A percentile compares a stretch with the other conserved stretches of the same genome.
These are phyloP conservation scores for Phytopythium sindhum DNA, from an alignment of 352 stramenopile species.

Conservation along the genomic window DNA sequence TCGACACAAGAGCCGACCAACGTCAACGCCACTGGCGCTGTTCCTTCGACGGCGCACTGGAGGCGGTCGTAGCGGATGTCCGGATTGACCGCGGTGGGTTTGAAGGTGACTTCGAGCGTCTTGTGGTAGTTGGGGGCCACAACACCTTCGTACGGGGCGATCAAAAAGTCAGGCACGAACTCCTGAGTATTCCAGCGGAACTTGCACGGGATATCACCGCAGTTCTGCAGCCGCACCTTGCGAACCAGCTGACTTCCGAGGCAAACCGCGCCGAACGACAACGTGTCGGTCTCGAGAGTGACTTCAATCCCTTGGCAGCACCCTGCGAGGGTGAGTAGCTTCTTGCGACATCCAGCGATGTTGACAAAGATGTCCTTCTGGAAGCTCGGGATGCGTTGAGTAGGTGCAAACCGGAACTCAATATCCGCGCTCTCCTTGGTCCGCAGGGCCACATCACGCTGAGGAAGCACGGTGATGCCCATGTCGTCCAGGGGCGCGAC, in stretches of 20 bases:
- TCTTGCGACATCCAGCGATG: conserved; percentile 63
- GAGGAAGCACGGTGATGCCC: conserved; percentile 66
- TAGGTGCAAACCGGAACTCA: conserved; percentile 71
- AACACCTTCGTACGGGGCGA: conserved; percentile 78
- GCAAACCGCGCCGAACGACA: conserved; percentile 90
- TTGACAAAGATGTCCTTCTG: conserved; percentile 59
- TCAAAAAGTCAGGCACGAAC: conserved; percentile 80
- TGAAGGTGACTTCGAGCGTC: conserved; percentile 89
- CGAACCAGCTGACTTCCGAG: conserved; percentile 80
- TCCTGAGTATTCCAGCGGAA: conserved; percentile 83
- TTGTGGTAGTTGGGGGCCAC: conserved; percentile 85
- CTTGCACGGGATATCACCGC: conserved; percentile 84
- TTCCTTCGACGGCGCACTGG: conserved; percentile 60
- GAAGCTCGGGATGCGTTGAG: conserved; percentile 58
- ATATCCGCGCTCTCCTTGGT: conserved; percentile 78
- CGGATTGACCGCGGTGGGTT: conserved; percentile 63
- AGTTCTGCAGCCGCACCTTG: conserved; percentile 88
- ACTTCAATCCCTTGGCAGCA: conserved; percentile 91
- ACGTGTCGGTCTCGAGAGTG: conserved; percentile 80
- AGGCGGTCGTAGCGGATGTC: conserved; percentile 89
- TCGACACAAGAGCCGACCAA: conserved; percentile 85
- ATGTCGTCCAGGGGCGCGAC: conserved; percentile 33
- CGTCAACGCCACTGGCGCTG: conserved; percentile 57
- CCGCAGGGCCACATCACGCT: conserved; percentile 57
- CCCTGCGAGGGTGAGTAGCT: conserved; percentile 79